Conservation (phyloP, 2,329 filamentous ascomycete species). For the Alternaria ethzedia region DNA sequence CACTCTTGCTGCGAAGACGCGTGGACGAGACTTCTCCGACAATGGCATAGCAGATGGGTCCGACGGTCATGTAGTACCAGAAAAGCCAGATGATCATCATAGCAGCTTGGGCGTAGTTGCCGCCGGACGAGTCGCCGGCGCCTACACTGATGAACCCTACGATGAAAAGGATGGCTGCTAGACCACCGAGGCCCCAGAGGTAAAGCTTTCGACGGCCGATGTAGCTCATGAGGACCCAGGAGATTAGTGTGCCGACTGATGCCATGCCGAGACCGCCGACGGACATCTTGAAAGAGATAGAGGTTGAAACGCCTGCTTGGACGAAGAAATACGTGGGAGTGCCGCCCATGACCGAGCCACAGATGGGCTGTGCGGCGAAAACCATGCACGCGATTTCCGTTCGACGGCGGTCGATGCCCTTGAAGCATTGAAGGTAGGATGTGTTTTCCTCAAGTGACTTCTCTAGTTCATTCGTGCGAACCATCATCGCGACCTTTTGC, state of each 20-base stretch:
- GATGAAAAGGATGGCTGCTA: conserved; percentile 73
- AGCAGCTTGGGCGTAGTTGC: conserved; percentile 27
- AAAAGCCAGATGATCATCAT: conserved; percentile 54
- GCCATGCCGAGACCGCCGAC: conserved; percentile 63
- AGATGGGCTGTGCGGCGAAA: conserved; percentile 51
- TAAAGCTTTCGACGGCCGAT: conserved; percentile 77
- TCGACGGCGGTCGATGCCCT: conserved; percentile 66
- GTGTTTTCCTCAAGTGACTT: conserved; percentile 68
- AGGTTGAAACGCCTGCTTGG: conserved; percentile 50
- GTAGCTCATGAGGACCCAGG: conserved; percentile 79
- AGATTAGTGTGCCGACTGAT: conserved; percentile 69
- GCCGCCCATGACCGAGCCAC: conserved; percentile 27
- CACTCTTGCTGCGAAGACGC: conserved; percentile 83
- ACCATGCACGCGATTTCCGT: conserved; percentile 70
- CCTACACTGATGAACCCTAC: conserved; percentile 68
- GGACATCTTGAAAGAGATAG: conserved; percentile 49
- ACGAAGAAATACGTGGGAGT: conserved; percentile 53
- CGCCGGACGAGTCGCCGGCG: conserved; percentile 51
- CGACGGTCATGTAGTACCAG: conserved; percentile 81
- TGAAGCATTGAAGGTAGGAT: conserved; percentile 81
- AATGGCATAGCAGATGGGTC: conserved; percentile 85
- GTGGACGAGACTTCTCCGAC: conserved; percentile 82
- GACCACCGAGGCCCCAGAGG: conserved; percentile 67
- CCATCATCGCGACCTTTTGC: conserved; percentile 76
- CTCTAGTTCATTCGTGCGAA: conserved; percentile 81